Percentiles rank a stretch among this genome's conserved stretches.
These are phyloP conservation scores for Typha latifolia DNA, from an alignment of 176 grass and related monocot genomes.

Conservation along the genomic window DNA sequence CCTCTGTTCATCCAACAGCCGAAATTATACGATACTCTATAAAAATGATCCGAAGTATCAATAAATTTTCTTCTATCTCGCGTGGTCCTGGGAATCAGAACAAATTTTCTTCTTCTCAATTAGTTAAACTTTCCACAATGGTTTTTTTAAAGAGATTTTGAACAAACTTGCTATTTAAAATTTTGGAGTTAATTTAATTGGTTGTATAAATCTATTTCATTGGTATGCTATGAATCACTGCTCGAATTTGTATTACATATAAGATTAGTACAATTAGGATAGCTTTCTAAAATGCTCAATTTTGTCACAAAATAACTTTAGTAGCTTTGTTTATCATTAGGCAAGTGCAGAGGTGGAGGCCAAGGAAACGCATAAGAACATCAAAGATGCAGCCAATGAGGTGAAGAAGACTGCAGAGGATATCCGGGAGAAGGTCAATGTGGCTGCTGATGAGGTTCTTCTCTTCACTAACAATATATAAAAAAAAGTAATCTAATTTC, in stretches of 20 bases:
- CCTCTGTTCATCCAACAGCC: not conserved
- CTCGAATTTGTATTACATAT: not conserved
- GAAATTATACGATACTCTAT: not conserved
- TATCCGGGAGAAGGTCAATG: conserved; percentile 7
- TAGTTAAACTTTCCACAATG: too few relatives aligned
- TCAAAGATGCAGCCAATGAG: conserved; percentile 4
- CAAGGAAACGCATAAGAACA: conserved; percentile 4
- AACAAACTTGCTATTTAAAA: too few relatives aligned
- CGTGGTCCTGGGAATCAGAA: too few relatives aligned
- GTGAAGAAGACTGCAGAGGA: conserved; percentile 12
- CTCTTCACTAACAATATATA: not conserved
- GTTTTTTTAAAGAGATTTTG: too few relatives aligned
- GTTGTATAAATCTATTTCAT: too few relatives aligned
- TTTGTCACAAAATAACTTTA: not conserved
- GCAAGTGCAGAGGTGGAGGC: conserved; percentile 14
- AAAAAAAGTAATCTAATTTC: too few relatives aligned
- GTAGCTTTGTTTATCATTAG: not conserved
- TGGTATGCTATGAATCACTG: too few relatives aligned
- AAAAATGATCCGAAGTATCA: too few relatives aligned
- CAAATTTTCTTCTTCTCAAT: too few relatives aligned
- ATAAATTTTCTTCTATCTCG: too few relatives aligned
- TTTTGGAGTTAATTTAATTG: too few relatives aligned
- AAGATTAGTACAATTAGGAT: not conserved
- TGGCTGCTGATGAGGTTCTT: conserved; percentile 6
- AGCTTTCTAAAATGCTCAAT: not conserved